Evolutionary conservation across 73 alveolate species (phyloP).

Genomic region (Tetrahymena malaccensis): DNA sequence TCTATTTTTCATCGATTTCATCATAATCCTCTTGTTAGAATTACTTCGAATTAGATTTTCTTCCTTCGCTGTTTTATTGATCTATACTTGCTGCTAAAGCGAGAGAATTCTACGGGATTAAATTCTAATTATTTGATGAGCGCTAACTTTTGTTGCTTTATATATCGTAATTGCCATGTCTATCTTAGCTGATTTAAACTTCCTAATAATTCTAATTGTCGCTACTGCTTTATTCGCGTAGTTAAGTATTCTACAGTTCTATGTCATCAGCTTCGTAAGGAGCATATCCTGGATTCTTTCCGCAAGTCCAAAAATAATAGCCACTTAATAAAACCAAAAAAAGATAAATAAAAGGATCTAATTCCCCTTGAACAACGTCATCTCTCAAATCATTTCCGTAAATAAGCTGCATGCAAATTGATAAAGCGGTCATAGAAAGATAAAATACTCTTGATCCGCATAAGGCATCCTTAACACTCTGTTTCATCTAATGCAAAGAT

Average conservation of each 20-base stretch:
- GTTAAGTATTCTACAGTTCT: background rate
- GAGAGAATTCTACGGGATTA: background rate
- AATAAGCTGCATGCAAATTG: background rate
- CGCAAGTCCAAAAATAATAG: background rate
- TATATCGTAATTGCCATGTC: background rate
- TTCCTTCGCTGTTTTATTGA: background rate
- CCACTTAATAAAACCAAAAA: background rate
- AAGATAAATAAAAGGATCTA: background rate
- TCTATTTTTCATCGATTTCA: background rate
- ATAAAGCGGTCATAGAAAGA: background rate
- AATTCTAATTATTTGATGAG: background rate
- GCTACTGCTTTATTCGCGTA: background rate
- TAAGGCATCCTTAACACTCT: background rate
- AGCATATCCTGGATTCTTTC: constrained; percentile 1
- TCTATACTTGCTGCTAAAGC: background rate
- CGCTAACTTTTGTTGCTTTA: background rate
- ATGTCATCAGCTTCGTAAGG: background rate
- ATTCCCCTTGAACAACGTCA: background rate
- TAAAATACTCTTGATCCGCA: background rate
- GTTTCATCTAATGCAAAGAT: background rate
- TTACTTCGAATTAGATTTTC: background rate
- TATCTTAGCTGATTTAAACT: background rate
- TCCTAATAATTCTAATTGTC: background rate
- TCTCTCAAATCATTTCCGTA: background rate
- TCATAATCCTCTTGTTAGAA: background rate